A percentile compares a stretch with the other conserved stretches of the same genome.
Evolutionary conservation across 768 basidiomycete genomes (phyloP).

Genomic region (Naematelia encephala): DNA sequence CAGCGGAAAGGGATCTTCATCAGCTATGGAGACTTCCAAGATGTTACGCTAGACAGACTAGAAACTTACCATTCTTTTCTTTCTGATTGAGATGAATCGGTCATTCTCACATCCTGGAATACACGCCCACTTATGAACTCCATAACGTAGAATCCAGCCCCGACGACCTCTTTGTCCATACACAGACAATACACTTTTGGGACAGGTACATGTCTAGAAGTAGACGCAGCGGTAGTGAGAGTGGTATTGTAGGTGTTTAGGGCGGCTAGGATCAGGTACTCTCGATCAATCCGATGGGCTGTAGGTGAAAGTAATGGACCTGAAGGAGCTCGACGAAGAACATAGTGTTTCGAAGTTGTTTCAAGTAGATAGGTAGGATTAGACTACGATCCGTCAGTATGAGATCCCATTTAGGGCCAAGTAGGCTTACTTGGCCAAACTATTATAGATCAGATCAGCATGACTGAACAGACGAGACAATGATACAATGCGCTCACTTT

Average conservation of each 20-base stretch:
- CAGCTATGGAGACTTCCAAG: too few species aligned
- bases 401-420: not conserved
- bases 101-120: slow-evolving; percentile 79
- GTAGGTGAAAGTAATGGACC: slow-evolving; percentile 82
- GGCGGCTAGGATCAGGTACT: slow-evolving; percentile 75
- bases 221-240: not conserved
- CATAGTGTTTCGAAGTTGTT: slow-evolving; percentile 62
- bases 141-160: slow-evolving; percentile 95
- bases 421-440: slow-evolving; percentile 75
- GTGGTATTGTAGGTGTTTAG: slow-evolving; percentile 70
- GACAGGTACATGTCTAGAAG: slow-evolving; percentile 69
- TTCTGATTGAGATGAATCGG: slow-evolving; percentile 61
- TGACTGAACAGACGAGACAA: not conserved
- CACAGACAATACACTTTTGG: slow-evolving; percentile 81
- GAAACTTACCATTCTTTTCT: slow-evolving; percentile 64
- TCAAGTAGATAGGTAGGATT: slow-evolving; percentile 96
- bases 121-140: slow-evolving; percentile 91
- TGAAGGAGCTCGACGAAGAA: slow-evolving; percentile 88
- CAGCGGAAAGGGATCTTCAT: too few species aligned
- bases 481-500: too few species aligned
- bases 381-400: slow-evolving; percentile 54
- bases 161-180: slow-evolving; percentile 70
- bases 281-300: slow-evolving; percentile 92
- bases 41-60: not conserved
- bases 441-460: slow-evolving; percentile 40